A percentile compares a stretch with the other conserved stretches of the same genome.
Evolutionary conservation across 768 basidiomycete species (phyloP).

Genomic region (Roridomyces roridus): DNA sequence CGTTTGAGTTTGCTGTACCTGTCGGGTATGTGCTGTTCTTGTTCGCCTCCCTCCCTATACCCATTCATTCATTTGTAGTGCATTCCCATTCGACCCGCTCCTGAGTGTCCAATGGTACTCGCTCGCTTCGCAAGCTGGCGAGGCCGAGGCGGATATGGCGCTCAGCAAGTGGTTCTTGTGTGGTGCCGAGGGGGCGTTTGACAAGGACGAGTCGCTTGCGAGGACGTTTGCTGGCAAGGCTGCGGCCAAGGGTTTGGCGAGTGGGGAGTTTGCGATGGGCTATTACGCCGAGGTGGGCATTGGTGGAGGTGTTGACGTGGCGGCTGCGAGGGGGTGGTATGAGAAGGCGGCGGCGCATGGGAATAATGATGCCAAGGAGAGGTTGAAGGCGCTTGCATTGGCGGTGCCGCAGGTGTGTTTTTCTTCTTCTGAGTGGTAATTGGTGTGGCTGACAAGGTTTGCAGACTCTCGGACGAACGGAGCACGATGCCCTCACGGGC

Average conservation of each 20-base stretch:
- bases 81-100: slow-evolving; percentile 85
- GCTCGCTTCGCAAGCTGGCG: slow-evolving; percentile 82
- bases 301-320: slow-evolving; percentile 69
- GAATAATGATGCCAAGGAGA: slow-evolving; percentile 80
- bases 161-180: slow-evolving; percentile 97
- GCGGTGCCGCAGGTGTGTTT: slow-evolving; percentile 52
- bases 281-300: slow-evolving; percentile 96
- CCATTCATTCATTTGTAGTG: neutral
- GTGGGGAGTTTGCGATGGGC: slow-evolving; percentile 94
- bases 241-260: slow-evolving; percentile 72
- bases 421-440: neutral
- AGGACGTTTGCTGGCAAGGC: slow-evolving; percentile 92
- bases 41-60: neutral
- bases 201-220: slow-evolving; percentile 87
- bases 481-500: slow-evolving; percentile 84
- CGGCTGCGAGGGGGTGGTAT: slow-evolving; percentile 82
- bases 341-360: slow-evolving; percentile 72
- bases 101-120: slow-evolving; percentile 91
- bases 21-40: slow-evolving; percentile 39
- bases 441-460: too few species aligned
- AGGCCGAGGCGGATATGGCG: slow-evolving; percentile 96
- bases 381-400: slow-evolving; percentile 71
- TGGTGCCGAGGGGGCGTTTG: slow-evolving; percentile 71
- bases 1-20: slow-evolving; percentile 89
- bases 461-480: slow-evolving; percentile 67